phyloP scores from a whole-genome alignment of 2,329 filamentous ascomycete genomes.

The Sclerotinia glacialis region DNA sequence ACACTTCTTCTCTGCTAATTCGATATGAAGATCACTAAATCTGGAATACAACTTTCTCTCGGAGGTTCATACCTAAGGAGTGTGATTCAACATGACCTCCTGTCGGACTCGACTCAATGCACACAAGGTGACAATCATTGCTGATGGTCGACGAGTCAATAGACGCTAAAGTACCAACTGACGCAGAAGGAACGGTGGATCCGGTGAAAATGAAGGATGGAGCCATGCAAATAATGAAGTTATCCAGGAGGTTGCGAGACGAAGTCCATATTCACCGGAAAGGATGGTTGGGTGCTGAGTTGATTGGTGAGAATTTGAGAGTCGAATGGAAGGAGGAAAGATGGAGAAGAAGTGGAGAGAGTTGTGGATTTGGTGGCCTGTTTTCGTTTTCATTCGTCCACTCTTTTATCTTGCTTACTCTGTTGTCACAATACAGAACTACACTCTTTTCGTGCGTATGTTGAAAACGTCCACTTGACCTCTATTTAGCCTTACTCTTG shows the following conservation, averaged over 20 bases:
- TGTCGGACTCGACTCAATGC: not conserved
- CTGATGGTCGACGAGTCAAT: not conserved
- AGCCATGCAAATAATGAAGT: not conserved
- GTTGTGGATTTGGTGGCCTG: not conserved
- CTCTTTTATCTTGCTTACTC: constrained; percentile 1
- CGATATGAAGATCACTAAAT: constrained; percentile 6
- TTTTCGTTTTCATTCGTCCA: not conserved
- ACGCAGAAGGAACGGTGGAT: not conserved
- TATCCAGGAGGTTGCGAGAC: not conserved
- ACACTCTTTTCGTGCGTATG: not conserved
- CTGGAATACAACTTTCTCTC: not conserved
- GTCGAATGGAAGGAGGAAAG: not conserved
- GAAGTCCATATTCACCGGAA: not conserved
- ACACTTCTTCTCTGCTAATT: constrained; percentile 13
- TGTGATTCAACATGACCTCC: constrained; percentile 11
- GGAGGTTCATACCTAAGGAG: not conserved
- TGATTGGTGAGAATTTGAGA: not conserved
- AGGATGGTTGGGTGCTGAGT: not conserved
- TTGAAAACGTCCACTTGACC: not conserved
- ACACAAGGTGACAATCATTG: not conserved
- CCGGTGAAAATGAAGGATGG: constrained; percentile 1
- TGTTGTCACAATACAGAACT: not conserved
- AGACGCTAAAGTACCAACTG: not conserved
- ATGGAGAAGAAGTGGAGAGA: not conserved
- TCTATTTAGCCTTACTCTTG: not conserved